phyloP scores from a whole-genome alignment of 2,329 filamentous ascomycete genomes.

The Chaetothyriales sp. region DNA sequence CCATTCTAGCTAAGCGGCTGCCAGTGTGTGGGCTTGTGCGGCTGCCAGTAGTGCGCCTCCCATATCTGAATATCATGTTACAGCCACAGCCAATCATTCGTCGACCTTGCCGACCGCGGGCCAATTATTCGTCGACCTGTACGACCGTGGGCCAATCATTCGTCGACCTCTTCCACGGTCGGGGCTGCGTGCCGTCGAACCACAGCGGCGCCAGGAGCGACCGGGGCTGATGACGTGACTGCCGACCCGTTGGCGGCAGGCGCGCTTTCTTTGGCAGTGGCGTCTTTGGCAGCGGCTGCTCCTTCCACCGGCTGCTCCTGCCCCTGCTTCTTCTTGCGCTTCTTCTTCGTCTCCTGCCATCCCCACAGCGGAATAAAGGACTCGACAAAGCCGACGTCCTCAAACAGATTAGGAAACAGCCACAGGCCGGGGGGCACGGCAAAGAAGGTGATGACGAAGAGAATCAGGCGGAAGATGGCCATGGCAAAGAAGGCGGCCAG shows the following conservation, averaged over 20 bases:
- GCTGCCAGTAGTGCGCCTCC: too few species aligned
- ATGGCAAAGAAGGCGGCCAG: slow-evolving; percentile 92
- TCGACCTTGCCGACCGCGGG: too few species aligned
- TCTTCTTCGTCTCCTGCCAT: slow-evolving; percentile 62
- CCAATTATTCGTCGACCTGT: slow-evolving; percentile 8
- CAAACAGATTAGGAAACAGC: slow-evolving; percentile 95
- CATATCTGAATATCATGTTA: background rate
- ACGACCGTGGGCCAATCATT: background rate
- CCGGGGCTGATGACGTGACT: slow-evolving; percentile 21
- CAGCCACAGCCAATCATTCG: background rate
- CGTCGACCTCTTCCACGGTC: slow-evolving; percentile 17
- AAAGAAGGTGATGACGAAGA: slow-evolving; percentile 90
- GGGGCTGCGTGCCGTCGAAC: slow-evolving; percentile 17
- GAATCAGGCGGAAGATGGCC: slow-evolving; percentile 89
- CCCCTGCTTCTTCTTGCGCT: slow-evolving; percentile 36
- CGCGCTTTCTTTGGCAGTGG: slow-evolving; percentile 10
- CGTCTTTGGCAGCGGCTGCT: slow-evolving; percentile 18
- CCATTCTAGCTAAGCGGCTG: background rate
- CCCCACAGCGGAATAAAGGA: slow-evolving; percentile 94
- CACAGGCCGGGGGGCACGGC: slow-evolving; percentile 74
- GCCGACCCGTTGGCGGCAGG: slow-evolving; percentile 9
- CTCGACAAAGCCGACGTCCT: slow-evolving; percentile 96
- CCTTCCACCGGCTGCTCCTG: slow-evolving; percentile 22
- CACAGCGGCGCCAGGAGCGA: slow-evolving; percentile 20
- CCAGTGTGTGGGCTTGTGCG: too few species aligned